Conservation (phyloP, 805 yeast genomes). For the Nakazawaea laoshanensis region DNA sequence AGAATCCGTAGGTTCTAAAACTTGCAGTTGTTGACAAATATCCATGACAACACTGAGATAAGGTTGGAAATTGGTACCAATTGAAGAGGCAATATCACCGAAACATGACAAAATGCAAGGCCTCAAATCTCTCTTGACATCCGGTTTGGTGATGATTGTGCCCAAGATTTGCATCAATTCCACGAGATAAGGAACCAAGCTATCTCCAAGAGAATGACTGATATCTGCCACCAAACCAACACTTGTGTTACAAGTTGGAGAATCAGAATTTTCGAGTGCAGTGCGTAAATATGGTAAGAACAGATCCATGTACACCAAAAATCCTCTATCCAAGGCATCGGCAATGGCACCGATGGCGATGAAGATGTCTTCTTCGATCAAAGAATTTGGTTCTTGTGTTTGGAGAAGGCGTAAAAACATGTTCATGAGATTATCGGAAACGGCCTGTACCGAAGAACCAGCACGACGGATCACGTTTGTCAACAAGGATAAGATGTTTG, state of each 20-base stretch:
- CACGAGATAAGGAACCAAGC: constrained; percentile 65
- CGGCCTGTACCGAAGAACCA: constrained; percentile 52
- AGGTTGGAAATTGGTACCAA: constrained; percentile 69
- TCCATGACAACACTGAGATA: constrained; percentile 75
- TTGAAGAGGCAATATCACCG: constrained; percentile 90
- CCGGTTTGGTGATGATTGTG: constrained; percentile 53
- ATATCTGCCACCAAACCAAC: constrained; percentile 94
- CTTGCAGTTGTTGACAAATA: constrained; percentile 62
- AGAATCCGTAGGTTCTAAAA: constrained; percentile 53
- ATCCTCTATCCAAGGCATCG: constrained; percentile 62
- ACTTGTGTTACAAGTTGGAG: constrained; percentile 80
- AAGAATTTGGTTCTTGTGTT: constrained; percentile 50
- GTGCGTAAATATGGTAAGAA: constrained; percentile 76
- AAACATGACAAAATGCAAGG: constrained; percentile 87
- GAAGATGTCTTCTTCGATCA: constrained; percentile 90
- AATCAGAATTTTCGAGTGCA: constrained; percentile 76
- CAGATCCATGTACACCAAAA: constrained; percentile 68
- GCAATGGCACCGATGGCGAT: constrained; percentile 90
- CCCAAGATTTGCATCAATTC: constrained; percentile 82
- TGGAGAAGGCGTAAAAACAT: constrained; percentile 68
- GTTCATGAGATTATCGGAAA: constrained; percentile 80
- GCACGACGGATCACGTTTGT: constrained; percentile 82
- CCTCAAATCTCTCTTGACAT: constrained; percentile 71
- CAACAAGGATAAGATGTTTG: constrained; percentile 67
- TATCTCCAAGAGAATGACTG: constrained; percentile 75